Evolutionary conservation across 192 early-diverging fungal genomes (phyloP).

Genomic region (Backusella morwellensis): DNA sequence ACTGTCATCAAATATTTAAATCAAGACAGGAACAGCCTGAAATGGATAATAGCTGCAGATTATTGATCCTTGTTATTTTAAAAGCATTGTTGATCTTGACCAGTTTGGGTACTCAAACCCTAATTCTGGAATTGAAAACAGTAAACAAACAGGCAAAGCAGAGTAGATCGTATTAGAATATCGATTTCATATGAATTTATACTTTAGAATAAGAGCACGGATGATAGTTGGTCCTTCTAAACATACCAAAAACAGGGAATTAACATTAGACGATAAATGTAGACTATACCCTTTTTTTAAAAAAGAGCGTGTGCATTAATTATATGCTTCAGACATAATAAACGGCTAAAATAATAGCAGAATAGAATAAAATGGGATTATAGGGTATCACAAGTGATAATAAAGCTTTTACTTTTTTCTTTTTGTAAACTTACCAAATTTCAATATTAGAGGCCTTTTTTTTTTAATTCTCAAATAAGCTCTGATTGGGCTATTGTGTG

Average conservation of each 20-base stretch:
- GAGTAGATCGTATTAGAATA: neutral
- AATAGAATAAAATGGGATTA: neutral
- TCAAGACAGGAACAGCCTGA: neutral
- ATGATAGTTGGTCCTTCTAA: neutral
- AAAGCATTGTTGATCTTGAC: neutral
- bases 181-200: neutral
- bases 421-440: neutral
- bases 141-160: neutral
- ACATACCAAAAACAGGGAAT: neutral
- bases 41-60: neutral
- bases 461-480: neutral
- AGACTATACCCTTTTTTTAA: neutral
- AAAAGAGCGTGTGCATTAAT: neutral
- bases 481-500: neutral
- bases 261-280: neutral
- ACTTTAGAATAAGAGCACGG: neutral
- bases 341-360: neutral
- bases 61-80: neutral
- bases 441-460: neutral
- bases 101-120: neutral
- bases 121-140: neutral
- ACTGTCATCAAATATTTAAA: slow-evolving; percentile 7
- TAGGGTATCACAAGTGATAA: neutral
- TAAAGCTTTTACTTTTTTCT: neutral
- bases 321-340: neutral